Evolutionary conservation across 306 rosid genomes (phyloP).

Genomic region (Citrullus mucosospermus): DNA sequence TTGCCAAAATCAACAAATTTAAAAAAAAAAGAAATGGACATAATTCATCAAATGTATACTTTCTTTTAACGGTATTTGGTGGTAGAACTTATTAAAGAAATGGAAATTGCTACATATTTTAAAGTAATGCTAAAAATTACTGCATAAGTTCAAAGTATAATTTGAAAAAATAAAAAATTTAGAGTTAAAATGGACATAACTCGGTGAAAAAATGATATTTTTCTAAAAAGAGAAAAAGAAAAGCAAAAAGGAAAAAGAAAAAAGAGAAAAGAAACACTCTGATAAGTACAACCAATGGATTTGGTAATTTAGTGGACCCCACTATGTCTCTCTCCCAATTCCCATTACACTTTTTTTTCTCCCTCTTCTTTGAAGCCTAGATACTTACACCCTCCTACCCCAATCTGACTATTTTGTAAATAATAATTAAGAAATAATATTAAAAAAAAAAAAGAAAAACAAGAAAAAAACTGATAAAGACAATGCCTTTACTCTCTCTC

Average conservation of each 20-base stretch:
- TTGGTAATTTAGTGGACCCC: conserved; percentile 29
- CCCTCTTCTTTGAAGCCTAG: conserved; percentile 11
- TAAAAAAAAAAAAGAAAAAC: not conserved
- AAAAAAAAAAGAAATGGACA: too few species aligned
- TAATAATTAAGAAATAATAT: not conserved
- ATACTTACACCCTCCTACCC: conserved; percentile 13
- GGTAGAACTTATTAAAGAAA: too few species aligned
- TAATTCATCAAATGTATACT: too few species aligned
- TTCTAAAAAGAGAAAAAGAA: not conserved
- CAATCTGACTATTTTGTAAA: not conserved
- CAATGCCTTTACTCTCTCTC: conserved; percentile 7
- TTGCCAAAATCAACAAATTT: too few species aligned
- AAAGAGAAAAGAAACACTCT: not conserved
- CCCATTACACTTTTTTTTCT: conserved; percentile 10
- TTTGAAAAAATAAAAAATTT: too few species aligned
- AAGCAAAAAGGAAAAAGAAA: not conserved
- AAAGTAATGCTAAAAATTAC: too few species aligned
- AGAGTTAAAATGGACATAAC: too few species aligned
- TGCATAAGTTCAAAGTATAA: too few species aligned
- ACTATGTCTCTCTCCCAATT: conserved; percentile 7
- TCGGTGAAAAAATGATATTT: too few species aligned
- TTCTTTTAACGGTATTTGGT: too few species aligned
- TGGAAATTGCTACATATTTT: too few species aligned
- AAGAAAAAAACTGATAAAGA: not conserved
- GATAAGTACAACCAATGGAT: conserved; percentile 17